phyloP scores from a whole-genome alignment of 2,329 filamentous ascomycete genomes.

The Xylariaceae sp. region DNA sequence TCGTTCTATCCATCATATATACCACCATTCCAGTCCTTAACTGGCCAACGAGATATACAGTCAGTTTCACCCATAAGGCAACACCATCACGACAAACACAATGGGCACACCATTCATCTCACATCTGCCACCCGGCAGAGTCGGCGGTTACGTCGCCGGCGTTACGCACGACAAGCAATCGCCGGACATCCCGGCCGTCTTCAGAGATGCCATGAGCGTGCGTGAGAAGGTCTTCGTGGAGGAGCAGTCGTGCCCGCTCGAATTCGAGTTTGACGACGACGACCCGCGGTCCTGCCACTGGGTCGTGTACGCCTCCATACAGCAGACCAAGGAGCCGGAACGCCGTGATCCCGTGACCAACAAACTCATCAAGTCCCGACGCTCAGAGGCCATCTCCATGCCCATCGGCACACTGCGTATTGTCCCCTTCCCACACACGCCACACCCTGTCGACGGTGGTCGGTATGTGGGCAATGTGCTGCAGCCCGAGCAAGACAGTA shows the following conservation, averaged over 20 bases:
- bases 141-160: constrained; percentile 43
- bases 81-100: constrained; percentile 4
- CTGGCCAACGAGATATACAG: background rate
- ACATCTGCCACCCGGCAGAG: constrained; percentile 44
- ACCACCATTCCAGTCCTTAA: background rate
- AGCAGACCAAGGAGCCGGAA: constrained; percentile 38
- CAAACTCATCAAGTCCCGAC: constrained; percentile 38
- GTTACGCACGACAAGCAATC: constrained; percentile 41
- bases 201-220: constrained; percentile 60
- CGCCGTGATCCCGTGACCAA: constrained; percentile 40
- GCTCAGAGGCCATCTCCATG: constrained; percentile 40
- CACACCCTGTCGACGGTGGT: constrained; percentile 53
- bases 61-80: background rate
- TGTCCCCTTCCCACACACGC: constrained; percentile 71
- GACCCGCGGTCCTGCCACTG: constrained; percentile 78
- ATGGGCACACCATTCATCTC: constrained; percentile 49
- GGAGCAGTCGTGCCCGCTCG: constrained; percentile 54
- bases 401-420: constrained; percentile 74
- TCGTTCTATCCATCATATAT: background rate
- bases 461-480: constrained; percentile 44
- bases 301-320: constrained; percentile 71
- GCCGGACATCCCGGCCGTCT: constrained; percentile 45
- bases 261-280: constrained; percentile 75
- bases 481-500: constrained; percentile 15
- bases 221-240: constrained; percentile 56